Base-by-base conservation (phyloP, 2,329 filamentous ascomycete species). In the Chrysosphaeria jannelii region DNA sequence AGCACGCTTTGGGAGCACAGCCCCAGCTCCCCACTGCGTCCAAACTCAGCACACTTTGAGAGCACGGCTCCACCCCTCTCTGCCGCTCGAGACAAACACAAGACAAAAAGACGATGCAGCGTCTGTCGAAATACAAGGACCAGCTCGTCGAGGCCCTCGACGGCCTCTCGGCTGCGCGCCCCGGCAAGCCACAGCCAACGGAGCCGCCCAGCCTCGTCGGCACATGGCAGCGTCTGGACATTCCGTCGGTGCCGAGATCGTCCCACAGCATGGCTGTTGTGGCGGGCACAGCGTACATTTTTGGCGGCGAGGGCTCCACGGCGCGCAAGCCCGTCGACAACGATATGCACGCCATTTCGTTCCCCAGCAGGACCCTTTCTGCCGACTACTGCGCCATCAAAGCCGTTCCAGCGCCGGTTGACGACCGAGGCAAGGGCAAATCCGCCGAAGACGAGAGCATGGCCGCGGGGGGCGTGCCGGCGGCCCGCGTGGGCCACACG, bases 401-500 rank as follows among this genome's bases (percentile, higher is more conserved):
- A 33, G 49, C 59, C 14, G 46, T 44, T 18, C 36, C 31, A 3
- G 27, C 25, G 18, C 22, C 25, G 23, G 16, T n/a, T 7, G 15
- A 24, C 14, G 29, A 23, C 30, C 54, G 56, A 31, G 46, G 41
- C 26, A 53, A 34, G 19, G 28, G 17, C 19, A 23, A 24, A 19
- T 17, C 14, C 4, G 10, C 13, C 5, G 22, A 19, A 14, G 16
- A 18, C n/a, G 16, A 26, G 23, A 30, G 20, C 2, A 16, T 9
- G 9, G 21, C 20, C 10, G 6, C 13, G 16, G 23, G 25, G 3
- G 14, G 8, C 6, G 50, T 70, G 1, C 74, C 75, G 1, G 42
- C 50, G 2, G 53, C 72, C 3, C 60, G 76, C 11, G 60, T 79
- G 3, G 76, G 76, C 11, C 60, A 75, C 32, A 66, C 74, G 16